Base-by-base conservation (phyloP, 768 basidiomycete genomes). In the Lentinula lateritia region DNA sequence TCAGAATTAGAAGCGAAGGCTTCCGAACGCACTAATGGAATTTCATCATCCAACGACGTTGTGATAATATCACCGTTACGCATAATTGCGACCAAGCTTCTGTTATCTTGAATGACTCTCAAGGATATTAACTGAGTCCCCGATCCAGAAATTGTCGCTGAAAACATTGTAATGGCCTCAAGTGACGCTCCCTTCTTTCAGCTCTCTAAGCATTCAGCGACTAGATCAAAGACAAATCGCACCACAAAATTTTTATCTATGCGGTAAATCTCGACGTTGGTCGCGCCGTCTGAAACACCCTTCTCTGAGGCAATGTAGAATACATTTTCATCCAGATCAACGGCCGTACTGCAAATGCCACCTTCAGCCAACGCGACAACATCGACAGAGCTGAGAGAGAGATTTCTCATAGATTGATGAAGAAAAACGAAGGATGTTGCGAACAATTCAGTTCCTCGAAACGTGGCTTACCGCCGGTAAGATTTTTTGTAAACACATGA, bases 41-140 rank as follows among this genome's bases (percentile, higher is more conserved):
- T 66, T 39, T 81, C 75, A 56, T 85, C 78, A 58, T 84, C 79
- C 50, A 91, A 66, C 13, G 81, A 74, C 50, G 90, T 70, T 43
- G 86, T 85, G 8, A 84, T 85, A 60, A 98, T 93, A 68, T 97
- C 95, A 55, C 96, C 96, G 7, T 84, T 83, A 6, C 85, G 80
- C 65, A 87, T 85, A 13, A 96, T 80, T 8, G 88, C 70, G 5
- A 80, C 84, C 9, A 98, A 74, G 2, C 79, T 77, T 52, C 85
- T 78, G n/a, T 80, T 79, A 65, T 97, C 95, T 4, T 89, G 78
- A 32, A 94, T 75, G 52, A 92, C 83, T 57, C 82, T 81, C 60
- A 95, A 76, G 32, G 84, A 83, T 13, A 92, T 72, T 12, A 90
- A 77, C 69, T 89, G 81, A 10, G 75, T 62, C 16, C 64, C 55